Percentiles rank a stretch among this genome's conserved stretches.
phyloP scores from a whole-genome alignment of 352 stramenopile genomes.

The Globisporangium apiculatum region DNA sequence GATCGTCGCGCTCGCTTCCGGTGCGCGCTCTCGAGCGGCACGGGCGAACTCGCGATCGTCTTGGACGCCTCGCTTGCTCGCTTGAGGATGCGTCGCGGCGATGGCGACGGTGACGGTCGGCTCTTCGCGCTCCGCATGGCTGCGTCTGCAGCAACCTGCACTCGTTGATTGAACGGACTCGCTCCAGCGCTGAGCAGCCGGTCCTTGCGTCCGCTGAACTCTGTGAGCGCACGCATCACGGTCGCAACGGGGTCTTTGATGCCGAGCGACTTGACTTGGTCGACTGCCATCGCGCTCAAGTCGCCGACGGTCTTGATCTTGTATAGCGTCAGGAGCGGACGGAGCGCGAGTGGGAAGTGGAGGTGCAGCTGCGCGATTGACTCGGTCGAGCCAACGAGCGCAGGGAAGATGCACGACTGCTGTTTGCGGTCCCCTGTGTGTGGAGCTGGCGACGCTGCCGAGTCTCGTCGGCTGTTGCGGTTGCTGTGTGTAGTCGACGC shows the following conservation, averaged over 20 bases:
- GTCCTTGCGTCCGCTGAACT: conserved; percentile 37
- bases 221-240: conserved; percentile 42
- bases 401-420: conserved; percentile 30
- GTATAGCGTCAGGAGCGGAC: conserved; percentile 50
- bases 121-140: conserved; percentile 9
- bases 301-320: conserved; percentile 70
- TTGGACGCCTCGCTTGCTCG: conserved; percentile 12
- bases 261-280: conserved; percentile 50
- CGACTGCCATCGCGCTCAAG: conserved; percentile 35
- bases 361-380: conserved; percentile 36
- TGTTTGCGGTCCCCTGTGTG: background rate
- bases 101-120: conserved; percentile 14
- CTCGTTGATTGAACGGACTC: conserved; percentile 31
- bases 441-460: background rate
- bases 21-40: conserved; percentile 25
- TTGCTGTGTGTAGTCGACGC: background rate
- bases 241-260: conserved; percentile 51
- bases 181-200: conserved; percentile 26
- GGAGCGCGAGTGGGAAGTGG: conserved; percentile 49
- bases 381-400: conserved; percentile 39
- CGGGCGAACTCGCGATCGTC: conserved; percentile 10
- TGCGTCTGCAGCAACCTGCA: conserved; percentile 12
- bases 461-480: no score
- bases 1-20: conserved; percentile 43
- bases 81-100: conserved; percentile 29